Conservation (phyloP, 768 basidiomycete species). For the Termitomyces sp. region DNA sequence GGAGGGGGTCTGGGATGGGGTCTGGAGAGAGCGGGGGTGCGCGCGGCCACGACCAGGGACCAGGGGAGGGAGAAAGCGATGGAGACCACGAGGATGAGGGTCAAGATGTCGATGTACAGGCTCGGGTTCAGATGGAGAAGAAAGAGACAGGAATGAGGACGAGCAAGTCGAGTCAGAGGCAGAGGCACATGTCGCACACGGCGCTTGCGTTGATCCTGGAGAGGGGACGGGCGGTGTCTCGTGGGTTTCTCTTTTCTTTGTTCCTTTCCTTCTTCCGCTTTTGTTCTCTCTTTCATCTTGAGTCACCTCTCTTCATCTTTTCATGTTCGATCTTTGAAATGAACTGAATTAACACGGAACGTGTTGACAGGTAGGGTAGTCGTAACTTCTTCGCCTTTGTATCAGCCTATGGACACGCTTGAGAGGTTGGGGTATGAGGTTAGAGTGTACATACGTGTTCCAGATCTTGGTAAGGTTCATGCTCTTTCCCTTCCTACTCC, state of each 20-base stretch:
- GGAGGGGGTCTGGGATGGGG: not conserved
- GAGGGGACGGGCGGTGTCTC: conserved; percentile 70
- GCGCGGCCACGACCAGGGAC: not conserved
- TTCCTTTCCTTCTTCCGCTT: not conserved
- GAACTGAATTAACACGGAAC: not conserved
- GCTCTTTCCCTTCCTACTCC: not conserved
- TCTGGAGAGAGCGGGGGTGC: not conserved
- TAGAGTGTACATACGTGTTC: conserved; percentile 64
- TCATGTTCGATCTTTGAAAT: not conserved
- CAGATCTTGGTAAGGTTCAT: conserved; percentile 42
- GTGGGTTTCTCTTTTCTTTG: conserved; percentile 23
- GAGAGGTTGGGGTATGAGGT: conserved; percentile 73
- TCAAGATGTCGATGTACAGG: not conserved
- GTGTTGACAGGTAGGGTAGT: conserved; percentile 50
- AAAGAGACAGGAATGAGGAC: not conserved
- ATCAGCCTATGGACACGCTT: conserved; percentile 75
- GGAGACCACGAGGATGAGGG: not conserved
- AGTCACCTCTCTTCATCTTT: not conserved
- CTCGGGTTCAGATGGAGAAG: not conserved
- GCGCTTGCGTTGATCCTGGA: conserved; percentile 77
- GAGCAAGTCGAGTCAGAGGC: not conserved
- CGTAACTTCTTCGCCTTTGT: conserved; percentile 78
- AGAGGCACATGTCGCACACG: conserved; percentile 62
- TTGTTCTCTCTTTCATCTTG: not conserved
- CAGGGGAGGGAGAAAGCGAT: not conserved